phyloP scores from a whole-genome alignment of 345 rosid species.

The Brassica cretica region DNA sequence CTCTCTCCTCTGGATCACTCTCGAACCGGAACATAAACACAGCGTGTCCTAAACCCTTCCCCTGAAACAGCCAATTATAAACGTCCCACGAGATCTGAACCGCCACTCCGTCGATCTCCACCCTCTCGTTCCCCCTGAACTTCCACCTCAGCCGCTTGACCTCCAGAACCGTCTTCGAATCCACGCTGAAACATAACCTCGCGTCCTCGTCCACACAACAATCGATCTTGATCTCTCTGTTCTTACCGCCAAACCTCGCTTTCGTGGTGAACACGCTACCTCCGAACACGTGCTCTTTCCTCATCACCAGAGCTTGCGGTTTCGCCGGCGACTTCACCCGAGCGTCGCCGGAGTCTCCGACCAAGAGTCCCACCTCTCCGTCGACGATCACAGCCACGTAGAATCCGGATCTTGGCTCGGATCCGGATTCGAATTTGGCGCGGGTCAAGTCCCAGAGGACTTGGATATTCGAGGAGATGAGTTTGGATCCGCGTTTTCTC shows the following conservation, averaged over 20 bases:
- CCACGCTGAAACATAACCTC: slow-evolving; percentile 60
- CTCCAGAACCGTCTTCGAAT: slow-evolving; percentile 56
- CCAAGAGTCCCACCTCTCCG: slow-evolving; percentile 63
- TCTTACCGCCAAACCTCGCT: slow-evolving; percentile 75
- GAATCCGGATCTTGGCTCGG: slow-evolving; percentile 80
- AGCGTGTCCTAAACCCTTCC: slow-evolving; percentile 47
- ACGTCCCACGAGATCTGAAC: slow-evolving; percentile 94
- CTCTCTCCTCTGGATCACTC: slow-evolving; percentile 30
- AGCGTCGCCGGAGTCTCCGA: slow-evolving; percentile 63
- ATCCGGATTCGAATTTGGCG: slow-evolving; percentile 79
- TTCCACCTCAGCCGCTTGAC: slow-evolving; percentile 87
- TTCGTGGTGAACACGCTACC: slow-evolving; percentile 60
- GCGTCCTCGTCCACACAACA: slow-evolving; percentile 63
- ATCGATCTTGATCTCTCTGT: slow-evolving; percentile 66
- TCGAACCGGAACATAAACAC: slow-evolving; percentile 92
- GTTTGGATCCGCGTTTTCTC: slow-evolving; percentile 75
- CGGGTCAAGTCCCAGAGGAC: slow-evolving; percentile 79
- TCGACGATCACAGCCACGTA: slow-evolving; percentile 75
- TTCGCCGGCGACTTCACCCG: slow-evolving; percentile 47
- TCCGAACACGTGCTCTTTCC: slow-evolving; percentile 80
- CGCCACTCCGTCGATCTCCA: slow-evolving; percentile 69
- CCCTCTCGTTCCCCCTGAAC: slow-evolving; percentile 83
- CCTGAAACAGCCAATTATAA: slow-evolving; percentile 82
- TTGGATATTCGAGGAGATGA: slow-evolving; percentile 45
- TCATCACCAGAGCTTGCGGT: slow-evolving; percentile 58